Percentiles rank a stretch among this genome's conserved stretches.
Evolutionary conservation across 2,329 filamentous ascomycete genomes (phyloP).

Genomic region (Seiridium cupressi): DNA sequence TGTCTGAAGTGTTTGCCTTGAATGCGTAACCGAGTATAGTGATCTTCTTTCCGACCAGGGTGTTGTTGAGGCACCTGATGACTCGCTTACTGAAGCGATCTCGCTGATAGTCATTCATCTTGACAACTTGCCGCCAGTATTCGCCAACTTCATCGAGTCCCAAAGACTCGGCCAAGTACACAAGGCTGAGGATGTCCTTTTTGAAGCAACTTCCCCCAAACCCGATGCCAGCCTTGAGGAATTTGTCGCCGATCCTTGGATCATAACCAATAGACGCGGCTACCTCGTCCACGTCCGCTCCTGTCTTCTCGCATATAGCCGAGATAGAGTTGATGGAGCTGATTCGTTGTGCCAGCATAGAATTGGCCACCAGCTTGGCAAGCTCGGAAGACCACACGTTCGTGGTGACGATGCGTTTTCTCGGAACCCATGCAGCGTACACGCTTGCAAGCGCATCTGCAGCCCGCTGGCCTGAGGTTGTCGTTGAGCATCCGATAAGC

Average conservation of each 20-base stretch:
- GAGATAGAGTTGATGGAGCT: slow-evolving; percentile 79
- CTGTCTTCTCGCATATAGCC: slow-evolving; percentile 75
- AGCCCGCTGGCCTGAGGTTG: slow-evolving; percentile 57
- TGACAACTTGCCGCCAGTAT: slow-evolving; percentile 73
- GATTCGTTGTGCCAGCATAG: slow-evolving; percentile 77
- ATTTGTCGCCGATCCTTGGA: slow-evolving; percentile 68
- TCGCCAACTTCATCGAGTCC: slow-evolving; percentile 69
- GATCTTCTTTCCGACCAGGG: slow-evolving; percentile 68
- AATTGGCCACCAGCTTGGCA: slow-evolving; percentile 76
- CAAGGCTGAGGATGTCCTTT: slow-evolving; percentile 74
- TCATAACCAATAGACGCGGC: slow-evolving; percentile 67
- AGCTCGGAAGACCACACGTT: slow-evolving; percentile 78
- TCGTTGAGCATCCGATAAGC: slow-evolving; percentile 68
- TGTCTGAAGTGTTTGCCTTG: slow-evolving; percentile 78
- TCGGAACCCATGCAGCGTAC: slow-evolving; percentile 70
- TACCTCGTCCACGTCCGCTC: slow-evolving; percentile 74
- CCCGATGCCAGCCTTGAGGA: slow-evolving; percentile 72
- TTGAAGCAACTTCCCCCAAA: slow-evolving; percentile 82
- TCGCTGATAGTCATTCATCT: slow-evolving; percentile 75
- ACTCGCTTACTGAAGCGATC: slow-evolving; percentile 67
- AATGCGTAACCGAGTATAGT: slow-evolving; percentile 74
- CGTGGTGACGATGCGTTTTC: slow-evolving; percentile 65
- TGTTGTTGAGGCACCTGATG: slow-evolving; percentile 66
- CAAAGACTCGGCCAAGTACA: slow-evolving; percentile 70
- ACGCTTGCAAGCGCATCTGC: slow-evolving; percentile 63